Evolutionary conservation across 768 basidiomycete genomes (phyloP), one percentile per base, ranked within the genome.

Genomic region (Mycena albidolilacea): DNA sequence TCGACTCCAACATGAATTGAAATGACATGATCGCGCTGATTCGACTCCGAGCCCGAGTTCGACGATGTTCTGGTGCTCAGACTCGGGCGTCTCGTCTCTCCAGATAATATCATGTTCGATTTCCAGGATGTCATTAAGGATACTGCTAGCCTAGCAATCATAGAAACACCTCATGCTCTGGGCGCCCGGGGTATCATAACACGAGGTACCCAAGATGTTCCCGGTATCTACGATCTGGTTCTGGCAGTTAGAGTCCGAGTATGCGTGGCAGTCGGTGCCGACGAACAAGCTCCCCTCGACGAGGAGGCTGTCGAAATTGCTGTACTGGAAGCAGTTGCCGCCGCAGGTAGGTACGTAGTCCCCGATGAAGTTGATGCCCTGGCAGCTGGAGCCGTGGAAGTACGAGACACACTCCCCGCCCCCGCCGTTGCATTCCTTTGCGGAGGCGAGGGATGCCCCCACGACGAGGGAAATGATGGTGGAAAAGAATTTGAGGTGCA

Each of bases 321-420:
- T 50, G 65, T 30, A 65, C 48, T 65, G 64, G 64, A 65, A 65
- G 35, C 64, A 65, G 48, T 65, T 65, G 23, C 64, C 64, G 7
- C 21, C 54, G 65, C 65, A 67, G 54, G 65, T 67, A 35, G 65
- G 65, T 14, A 67, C 65, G 30, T 41, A 67, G 54, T 67, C 55
- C 37, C 35, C 15, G 52, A 65, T 52, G 50, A 14, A 52, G 64
- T 17, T 17, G 17, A 0, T 19, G 15, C 11, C 4, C 14, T 55
- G 50, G 64, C 64, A 65, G 52, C 54, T 35, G 35, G 5, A 2
- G 37, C 64, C 64, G 64, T 55, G 64, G 52, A 43, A 55, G 64
- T 38, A 55, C 10, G 64, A 52, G 64, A 65, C 64, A n/a, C 64
- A 65, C n/a, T 65, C 30, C 30, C 30, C 30, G 30, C 30, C 64